Evolutionary conservation across 345 rosid species (phyloP), one percentile per base, ranked within the genome.

Genomic region (Cardamine resedifolia): DNA sequence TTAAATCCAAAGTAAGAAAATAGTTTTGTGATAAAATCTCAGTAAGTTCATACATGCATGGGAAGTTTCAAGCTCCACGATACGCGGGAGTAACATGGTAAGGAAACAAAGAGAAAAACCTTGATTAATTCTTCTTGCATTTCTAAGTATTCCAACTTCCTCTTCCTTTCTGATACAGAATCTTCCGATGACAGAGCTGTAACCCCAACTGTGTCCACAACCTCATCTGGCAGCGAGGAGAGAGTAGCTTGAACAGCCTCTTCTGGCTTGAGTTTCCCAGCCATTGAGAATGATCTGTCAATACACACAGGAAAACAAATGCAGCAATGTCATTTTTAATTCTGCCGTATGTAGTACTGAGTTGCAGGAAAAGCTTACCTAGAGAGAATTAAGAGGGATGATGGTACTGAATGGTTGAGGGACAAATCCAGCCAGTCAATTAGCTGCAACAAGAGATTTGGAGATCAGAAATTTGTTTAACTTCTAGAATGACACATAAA

Each of bases 191-290:
- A 83, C 81, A 93, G 78, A 75, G 93, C 83, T 71, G 97, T 93
- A 64, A 86, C 94, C 48, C 88, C 86, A 71, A 93, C 98, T 30
- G 94, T 93, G 75, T 90, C 98, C 80, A 93, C 92, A 48, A 93
- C 96, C 82, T 93, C 98, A 77, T 90, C 98, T 3, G 98, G 98
- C 66, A 93, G 87, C 71, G 98, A 90, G 57, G 98, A 93, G 45
- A 93, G 89, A 11, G 97, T 93, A 50, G 97, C 98, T 83, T 87
- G 96, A 73, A 93, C 97, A 87, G 97, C 98, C 79, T 93, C 98
- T 83, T 90, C 97, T 27, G 97, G 98, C 79, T 83, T 90, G 71
- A 93, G 92, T 80, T 85, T 90, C 77, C 98, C 97, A 81, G 96
- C 86, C 52, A 86, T 86, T 18, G 91, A 83, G 82, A 93, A 93